These are phyloP conservation scores for Aspergillus luchuensis DNA, from an alignment of 2,329 filamentous ascomycete species.

Conservation along the genomic window DNA sequence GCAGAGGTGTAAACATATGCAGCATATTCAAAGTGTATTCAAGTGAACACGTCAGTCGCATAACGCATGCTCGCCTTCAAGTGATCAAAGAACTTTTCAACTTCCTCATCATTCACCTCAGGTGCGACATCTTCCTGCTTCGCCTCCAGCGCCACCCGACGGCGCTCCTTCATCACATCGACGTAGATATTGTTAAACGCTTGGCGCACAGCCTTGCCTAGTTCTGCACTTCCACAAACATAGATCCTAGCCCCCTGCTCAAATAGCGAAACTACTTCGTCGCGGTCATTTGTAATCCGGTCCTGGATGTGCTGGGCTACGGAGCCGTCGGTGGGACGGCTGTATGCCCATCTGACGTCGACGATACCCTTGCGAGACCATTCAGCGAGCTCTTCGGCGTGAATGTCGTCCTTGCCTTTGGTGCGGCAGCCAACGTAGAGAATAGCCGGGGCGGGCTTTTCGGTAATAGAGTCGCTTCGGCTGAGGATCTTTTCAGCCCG, in stretches of 20 bases:
- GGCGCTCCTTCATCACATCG: conserved; percentile 32
- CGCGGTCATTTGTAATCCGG: conserved; percentile 50
- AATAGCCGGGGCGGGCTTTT: conserved; percentile 35
- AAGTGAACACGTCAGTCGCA: conserved; percentile 61
- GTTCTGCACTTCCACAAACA: conserved; percentile 62
- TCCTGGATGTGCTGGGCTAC: conserved; percentile 59
- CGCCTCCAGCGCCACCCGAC: conserved; percentile 37
- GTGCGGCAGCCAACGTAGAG: conserved; percentile 42
- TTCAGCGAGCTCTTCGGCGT: conserved; percentile 42
- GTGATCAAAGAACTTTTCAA: conserved; percentile 31
- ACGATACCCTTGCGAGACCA: conserved; percentile 67
- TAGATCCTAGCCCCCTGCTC: conserved; percentile 59
- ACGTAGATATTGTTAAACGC: conserved; percentile 40
- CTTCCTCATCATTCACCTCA: conserved; percentile 27
- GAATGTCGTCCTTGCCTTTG: conserved; percentile 39
- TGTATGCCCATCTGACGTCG: conserved; percentile 63
- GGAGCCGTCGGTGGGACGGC: conserved; percentile 49
- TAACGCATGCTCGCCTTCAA: conserved; percentile 55
- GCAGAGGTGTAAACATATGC: background rate
- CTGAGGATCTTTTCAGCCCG: conserved; percentile 49
- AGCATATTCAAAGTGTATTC: background rate
- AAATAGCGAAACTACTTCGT: conserved; percentile 50
- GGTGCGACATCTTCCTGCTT: conserved; percentile 36
- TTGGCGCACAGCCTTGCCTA: conserved; percentile 53
- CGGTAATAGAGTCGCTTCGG: conserved; percentile 21